Evolutionary conservation across 139 green algal genomes (phyloP).

Genomic region (Trebouxia sp.): DNA sequence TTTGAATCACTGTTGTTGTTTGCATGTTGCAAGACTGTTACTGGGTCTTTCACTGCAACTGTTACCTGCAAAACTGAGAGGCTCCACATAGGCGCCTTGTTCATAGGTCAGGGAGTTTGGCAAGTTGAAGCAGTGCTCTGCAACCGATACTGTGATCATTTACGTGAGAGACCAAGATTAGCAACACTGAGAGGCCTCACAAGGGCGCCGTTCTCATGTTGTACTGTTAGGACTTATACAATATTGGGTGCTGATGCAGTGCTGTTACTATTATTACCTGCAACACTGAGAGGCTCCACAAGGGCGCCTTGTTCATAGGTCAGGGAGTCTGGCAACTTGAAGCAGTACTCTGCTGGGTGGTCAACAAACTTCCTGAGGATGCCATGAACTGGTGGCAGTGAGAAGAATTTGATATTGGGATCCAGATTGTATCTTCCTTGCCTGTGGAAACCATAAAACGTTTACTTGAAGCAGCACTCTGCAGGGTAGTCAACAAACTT

Average conservation of each 20-base stretch:
- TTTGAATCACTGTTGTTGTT: too few species aligned
- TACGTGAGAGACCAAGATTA: too few species aligned
- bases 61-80: slow-evolving; percentile 38
- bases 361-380: slow-evolving; percentile 18
- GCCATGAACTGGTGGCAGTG: slow-evolving; percentile 45
- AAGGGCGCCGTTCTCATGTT: too few species aligned
- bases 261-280: background rate
- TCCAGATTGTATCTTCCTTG: slow-evolving; percentile 50
- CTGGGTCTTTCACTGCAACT: too few species aligned
- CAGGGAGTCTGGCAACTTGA: slow-evolving; percentile 41
- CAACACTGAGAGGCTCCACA: slow-evolving; percentile 60
- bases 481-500: background rate
- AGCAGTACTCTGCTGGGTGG: background rate
- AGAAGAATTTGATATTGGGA: slow-evolving; percentile 44
- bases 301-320: slow-evolving; percentile 53
- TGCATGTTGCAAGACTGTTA: background rate
- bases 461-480: slow-evolving; percentile 14
- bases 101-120: too few species aligned
- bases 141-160: too few species aligned
- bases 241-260: too few species aligned
- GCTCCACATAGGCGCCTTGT: too few species aligned
- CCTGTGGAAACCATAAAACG: too few species aligned
- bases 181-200: too few species aligned
- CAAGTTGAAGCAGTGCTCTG: slow-evolving; percentile 31
- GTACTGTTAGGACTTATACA: too few species aligned